Conservation (phyloP, 2,329 filamentous ascomycete species). For the Colletotrichum incanum region DNA sequence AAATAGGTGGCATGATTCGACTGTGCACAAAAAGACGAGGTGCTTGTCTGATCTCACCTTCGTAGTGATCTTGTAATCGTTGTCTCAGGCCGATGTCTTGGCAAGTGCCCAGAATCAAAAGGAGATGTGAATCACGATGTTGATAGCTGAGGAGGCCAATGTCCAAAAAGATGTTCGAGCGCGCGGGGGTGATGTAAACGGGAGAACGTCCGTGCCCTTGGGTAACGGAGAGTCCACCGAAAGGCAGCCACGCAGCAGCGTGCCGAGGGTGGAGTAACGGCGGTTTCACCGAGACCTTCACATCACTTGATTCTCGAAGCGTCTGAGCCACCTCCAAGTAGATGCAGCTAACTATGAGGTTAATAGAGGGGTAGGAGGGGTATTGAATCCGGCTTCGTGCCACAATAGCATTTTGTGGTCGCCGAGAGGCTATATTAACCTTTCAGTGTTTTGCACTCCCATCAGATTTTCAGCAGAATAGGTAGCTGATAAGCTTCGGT, state of each 20-base stretch:
- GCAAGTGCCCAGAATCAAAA: too few relatives aligned
- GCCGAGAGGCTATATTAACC: neutral
- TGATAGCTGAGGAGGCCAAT: neutral
- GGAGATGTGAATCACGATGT: neutral
- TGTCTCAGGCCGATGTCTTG: too few relatives aligned
- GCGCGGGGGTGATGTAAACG: neutral
- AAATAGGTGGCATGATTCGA: too few relatives aligned
- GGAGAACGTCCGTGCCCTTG: neutral
- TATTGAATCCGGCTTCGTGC: conserved; percentile 7
- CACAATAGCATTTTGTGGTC: neutral
- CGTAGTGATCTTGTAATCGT: too few relatives aligned
- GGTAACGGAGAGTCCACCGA: conserved; percentile 11
- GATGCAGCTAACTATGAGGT: neutral
- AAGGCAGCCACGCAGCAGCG: neutral
- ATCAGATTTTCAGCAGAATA: neutral
- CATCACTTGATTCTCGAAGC: neutral
- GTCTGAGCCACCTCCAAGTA: neutral
- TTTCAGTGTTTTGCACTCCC: too few relatives aligned
- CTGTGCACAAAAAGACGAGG: too few relatives aligned
- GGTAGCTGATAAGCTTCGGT: neutral
- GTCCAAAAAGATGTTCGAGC: neutral
- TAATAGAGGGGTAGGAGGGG: conserved; percentile 18
- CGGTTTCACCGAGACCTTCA: conserved; percentile 1
- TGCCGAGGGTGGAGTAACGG: conserved; percentile 21
- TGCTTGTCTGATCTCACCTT: too few relatives aligned